phyloP scores from a whole-genome alignment of 441 rosid species.

The Erodium moschatum region DNA sequence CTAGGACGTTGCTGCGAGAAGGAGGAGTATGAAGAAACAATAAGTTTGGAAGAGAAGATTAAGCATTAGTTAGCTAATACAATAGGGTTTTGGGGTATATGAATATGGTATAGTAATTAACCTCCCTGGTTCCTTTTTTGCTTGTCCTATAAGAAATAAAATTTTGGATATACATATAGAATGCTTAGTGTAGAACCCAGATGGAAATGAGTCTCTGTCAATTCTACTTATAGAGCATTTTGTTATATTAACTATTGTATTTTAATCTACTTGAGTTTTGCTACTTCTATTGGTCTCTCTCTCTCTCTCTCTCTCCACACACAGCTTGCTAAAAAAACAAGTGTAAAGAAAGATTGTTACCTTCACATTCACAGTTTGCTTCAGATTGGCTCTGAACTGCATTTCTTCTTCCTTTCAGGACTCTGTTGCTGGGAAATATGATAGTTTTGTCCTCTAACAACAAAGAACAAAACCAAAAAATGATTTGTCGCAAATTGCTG shows the following conservation, averaged over 20 bases:
- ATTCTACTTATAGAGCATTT: constrained; percentile 17
- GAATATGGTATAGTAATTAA: constrained; percentile 23
- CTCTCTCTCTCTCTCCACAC: too few species aligned
- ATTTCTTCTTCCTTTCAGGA: too few species aligned
- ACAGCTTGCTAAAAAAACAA: too few species aligned
- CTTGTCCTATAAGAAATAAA: constrained; percentile 28
- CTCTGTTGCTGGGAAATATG: not conserved
- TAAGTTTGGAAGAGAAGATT: too few species aligned
- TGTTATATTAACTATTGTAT: constrained; percentile 18
- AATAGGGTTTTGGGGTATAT: too few species aligned
- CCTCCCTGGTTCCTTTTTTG: constrained; percentile 26
- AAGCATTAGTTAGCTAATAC: too few species aligned
- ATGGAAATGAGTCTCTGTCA: too few species aligned
- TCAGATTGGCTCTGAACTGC: not conserved
- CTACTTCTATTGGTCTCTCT: too few species aligned
- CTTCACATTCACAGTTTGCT: not conserved
- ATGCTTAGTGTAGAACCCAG: too few species aligned
- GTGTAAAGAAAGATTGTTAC: not conserved
- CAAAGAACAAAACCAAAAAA: not conserved
- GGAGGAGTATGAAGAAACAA: too few species aligned
- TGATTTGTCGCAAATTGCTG: not conserved
- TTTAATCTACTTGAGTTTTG: not conserved
- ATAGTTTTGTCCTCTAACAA: not conserved
- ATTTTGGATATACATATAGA: constrained; percentile 14
- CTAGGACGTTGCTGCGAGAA: not conserved